Conservation (phyloP, 495 filamentous ascomycete species). For the Neurospora pannonica region DNA sequence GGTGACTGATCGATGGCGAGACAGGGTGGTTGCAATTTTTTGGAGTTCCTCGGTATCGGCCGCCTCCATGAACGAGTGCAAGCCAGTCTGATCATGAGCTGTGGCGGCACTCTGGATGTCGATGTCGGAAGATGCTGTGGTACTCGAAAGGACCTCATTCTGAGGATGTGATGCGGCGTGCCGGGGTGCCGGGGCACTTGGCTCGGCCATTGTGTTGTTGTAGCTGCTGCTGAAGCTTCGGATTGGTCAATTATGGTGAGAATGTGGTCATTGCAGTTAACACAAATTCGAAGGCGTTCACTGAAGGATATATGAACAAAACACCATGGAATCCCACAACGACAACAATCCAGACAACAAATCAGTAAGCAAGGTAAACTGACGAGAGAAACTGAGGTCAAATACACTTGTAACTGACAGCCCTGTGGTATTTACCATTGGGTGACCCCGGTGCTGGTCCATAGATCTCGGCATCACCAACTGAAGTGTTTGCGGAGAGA, state of each 20-base stretch:
- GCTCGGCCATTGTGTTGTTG: not conserved
- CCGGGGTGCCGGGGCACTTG: not conserved
- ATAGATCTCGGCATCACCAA: not conserved
- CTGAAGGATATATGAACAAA: not conserved
- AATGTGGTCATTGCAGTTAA: not conserved
- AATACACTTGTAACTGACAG: not conserved
- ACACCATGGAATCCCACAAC: not conserved
- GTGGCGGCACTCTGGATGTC: not conserved
- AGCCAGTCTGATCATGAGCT: not conserved
- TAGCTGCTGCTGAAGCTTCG: not conserved
- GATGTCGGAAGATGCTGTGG: not conserved
- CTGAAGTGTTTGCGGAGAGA: not conserved
- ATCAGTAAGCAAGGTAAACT: not conserved
- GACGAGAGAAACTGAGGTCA: not conserved
- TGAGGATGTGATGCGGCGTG: not conserved
- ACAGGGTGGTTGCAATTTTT: conserved; percentile 17
- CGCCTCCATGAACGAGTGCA: conserved; percentile 7
- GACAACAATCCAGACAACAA: not conserved
- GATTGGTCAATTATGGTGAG: not conserved
- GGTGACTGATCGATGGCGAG: conserved; percentile 7
- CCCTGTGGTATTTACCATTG: not conserved
- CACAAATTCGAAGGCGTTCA: not conserved
- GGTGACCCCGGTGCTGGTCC: not conserved
- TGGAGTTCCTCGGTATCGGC: conserved; percentile 12
- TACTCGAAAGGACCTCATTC: not conserved